phyloP scores from a whole-genome alignment of 1,284 basidiomycete genomes.

The Rhodotorula sp. region DNA sequence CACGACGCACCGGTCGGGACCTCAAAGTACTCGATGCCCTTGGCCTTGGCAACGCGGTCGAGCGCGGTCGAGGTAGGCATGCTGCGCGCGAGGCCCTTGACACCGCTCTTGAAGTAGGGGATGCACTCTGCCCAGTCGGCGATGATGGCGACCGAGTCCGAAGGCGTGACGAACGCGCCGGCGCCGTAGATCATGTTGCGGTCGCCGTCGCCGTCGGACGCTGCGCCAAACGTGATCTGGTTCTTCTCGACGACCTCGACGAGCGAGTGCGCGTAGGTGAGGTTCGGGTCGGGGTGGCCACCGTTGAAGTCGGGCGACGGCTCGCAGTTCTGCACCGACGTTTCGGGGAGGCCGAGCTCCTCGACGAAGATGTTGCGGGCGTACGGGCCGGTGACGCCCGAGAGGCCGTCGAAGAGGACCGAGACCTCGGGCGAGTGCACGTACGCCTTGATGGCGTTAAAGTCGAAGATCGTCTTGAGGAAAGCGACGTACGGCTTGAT shows the following conservation, averaged over 20 bases:
- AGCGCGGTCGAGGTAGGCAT: constrained; percentile 98
- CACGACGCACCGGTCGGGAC: constrained; percentile 80
- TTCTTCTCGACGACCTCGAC: constrained; percentile 88
- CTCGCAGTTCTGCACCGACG: constrained; percentile 84
- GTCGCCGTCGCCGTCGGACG: constrained; percentile 96
- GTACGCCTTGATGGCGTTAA: constrained; percentile 87
- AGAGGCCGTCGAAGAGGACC: constrained; percentile 93
- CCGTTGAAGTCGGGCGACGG: constrained; percentile 95
- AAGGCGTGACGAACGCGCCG: constrained; percentile 95
- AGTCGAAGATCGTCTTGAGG: constrained; percentile 90
- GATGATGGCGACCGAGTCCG: constrained; percentile 97
- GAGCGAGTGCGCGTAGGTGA: constrained; percentile 94
- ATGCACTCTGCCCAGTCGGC: constrained; percentile 93
- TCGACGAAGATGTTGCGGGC: constrained; percentile 85
- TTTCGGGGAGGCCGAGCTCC: constrained; percentile 72
- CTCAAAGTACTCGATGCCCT: constrained; percentile 91
- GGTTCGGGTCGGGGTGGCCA: constrained; percentile 96
- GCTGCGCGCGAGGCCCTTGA: constrained; percentile 91
- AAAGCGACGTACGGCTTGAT: constrained; percentile 85
- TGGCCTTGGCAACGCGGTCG: constrained; percentile 92
- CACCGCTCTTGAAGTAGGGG: constrained; percentile 91
- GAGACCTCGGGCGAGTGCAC: constrained; percentile 69
- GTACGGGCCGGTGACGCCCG: constrained; percentile 97
- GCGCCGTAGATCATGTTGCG: constrained; percentile 98
- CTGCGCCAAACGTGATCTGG: constrained; percentile 89